These are phyloP conservation scores for Cantharellus anzutake DNA, from an alignment of 768 basidiomycete genomes.

Conservation along the genomic window DNA sequence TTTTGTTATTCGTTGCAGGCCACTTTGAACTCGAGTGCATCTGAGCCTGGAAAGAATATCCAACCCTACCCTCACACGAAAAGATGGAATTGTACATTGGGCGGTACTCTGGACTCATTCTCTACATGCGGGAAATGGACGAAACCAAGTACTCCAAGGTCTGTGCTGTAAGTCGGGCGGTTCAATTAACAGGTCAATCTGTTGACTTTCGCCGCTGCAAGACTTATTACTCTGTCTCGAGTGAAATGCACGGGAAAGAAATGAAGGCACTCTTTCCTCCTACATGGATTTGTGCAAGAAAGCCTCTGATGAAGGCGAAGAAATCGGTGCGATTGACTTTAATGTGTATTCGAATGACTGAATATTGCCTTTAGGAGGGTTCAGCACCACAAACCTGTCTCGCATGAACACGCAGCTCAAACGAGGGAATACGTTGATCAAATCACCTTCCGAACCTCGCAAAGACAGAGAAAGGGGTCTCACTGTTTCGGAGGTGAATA, in stretches of 20 bases:
- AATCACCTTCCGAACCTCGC: constrained; percentile 44
- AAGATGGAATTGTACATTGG: constrained; percentile 69
- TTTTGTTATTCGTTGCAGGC: neutral
- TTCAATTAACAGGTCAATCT: neutral
- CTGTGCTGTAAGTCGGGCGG: constrained; percentile 48
- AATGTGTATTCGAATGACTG: neutral
- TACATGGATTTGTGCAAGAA: constrained; percentile 46
- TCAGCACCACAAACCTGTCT: constrained; percentile 12
- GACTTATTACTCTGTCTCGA: constrained; percentile 81
- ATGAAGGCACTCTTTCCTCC: constrained; percentile 49
- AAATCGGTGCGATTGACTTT: constrained; percentile 32
- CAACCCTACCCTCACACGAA: constrained; percentile 36
- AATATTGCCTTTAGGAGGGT: constrained; percentile 9
- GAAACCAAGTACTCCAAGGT: constrained; percentile 71
- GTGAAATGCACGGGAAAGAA: constrained; percentile 64
- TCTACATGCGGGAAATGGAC: constrained; percentile 95
- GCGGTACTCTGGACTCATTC: constrained; percentile 71
- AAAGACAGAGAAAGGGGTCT: constrained; percentile 37
- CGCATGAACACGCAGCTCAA: constrained; percentile 6
- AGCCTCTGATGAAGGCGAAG: constrained; percentile 48
- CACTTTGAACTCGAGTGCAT: neutral
- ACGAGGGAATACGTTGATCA: constrained; percentile 68
- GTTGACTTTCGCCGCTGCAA: constrained; percentile 17
- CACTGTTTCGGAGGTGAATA: constrained; percentile 46
- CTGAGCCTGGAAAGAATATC: constrained; percentile 19